Base-by-base conservation (phyloP, 257 asterid species). In the Gentiana straminea region DNA sequence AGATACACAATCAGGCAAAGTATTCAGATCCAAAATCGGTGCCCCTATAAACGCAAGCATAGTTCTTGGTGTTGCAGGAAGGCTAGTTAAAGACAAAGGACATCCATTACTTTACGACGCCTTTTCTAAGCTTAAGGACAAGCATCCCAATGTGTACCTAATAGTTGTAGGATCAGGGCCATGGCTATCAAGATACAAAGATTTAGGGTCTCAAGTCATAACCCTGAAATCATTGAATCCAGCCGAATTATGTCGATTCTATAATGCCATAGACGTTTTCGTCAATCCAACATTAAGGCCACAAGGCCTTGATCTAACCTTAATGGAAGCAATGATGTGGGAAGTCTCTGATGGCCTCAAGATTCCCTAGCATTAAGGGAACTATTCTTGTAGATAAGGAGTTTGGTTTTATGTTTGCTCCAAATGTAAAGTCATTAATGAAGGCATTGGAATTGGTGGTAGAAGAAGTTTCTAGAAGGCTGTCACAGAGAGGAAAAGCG, bases 301-400 rank as follows among this genome's bases (percentile, higher is more conserved):
- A 32, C 98, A 90, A 52, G 98, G 98, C 62, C 94, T 90, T 34
- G 98, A 90, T 73, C 89, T 82, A 3, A 90, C 95, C 4, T 68
- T 90, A 2, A 82, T 84, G 95, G 98, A 90, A 68, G 95, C 96
- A 9, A 84, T 86, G 95, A 77, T 90, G 92, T 45, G 98, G 96
- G 51, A 90, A 84, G 62, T 80, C 98, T 3, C 83, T 90, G 1
- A 79, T 86, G 95, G 98, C 98, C 12, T 82, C 98, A 33, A 77
- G 95, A 60, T 86, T 86, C 58, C 96, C 98, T 1, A 90, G 98
- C 51, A 86, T 90, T 45, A 90, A 81, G 58, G 95, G 98, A 43
- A 86, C 95, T 1, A 76, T 86, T 13, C 70, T 90, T 62, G 96
- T 90, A 36, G 71, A 86, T 13, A 79, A 75, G 57, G 87, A 84